Evolutionary conservation across 352 stramenopile genomes (phyloP), one percentile per base, ranked within the genome.

Genomic region (Pythium dissimile): DNA sequence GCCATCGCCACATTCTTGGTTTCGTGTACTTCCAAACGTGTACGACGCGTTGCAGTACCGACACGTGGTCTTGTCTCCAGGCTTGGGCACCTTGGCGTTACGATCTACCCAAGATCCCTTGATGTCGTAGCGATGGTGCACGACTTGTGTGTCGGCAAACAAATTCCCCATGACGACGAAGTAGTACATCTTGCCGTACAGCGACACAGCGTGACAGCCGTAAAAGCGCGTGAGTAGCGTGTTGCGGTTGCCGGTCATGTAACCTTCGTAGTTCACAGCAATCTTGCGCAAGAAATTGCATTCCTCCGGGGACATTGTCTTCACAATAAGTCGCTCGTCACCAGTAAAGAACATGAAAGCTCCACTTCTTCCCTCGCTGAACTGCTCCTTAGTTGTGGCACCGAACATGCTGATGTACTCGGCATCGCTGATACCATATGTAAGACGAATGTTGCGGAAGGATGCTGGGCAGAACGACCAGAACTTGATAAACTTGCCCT

Each of bases 111-210:
- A 97, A 23, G 80, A 93, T 23, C 89, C 89, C 71, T 97, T 97
- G 54, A 97, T 92, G 61, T 97, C 89, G 63, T 97, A 97, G 3
- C 84, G 80, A 59, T 92, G 84, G 59, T 97, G 86, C 12, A 97
- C 81, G 28, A 86, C 81, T 50, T 92, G 82, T 8, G 80, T 94
- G 34, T 94, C 84, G 2, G 78, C 71, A 63, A 97, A 96, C 42
- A 97, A 50, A 45, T 97, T 97, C 13, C 73, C 84, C 89, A 97
- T 97, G 26, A 97, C 89, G 18, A 97, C 86, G 55, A 97, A 97
- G 67, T 92, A 94, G 71, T 95, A 96, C 71, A 88, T 92, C 42
- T 95, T 92, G 26, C 88, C 87, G 59, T 97, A 97, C 67, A 97
- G 57, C 12, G 73, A 81, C 18, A 97, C 83, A 1, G 80, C 77